Conservation (phyloP, 1,284 basidiomycete genomes). For the Xanthoconium separans region DNA sequence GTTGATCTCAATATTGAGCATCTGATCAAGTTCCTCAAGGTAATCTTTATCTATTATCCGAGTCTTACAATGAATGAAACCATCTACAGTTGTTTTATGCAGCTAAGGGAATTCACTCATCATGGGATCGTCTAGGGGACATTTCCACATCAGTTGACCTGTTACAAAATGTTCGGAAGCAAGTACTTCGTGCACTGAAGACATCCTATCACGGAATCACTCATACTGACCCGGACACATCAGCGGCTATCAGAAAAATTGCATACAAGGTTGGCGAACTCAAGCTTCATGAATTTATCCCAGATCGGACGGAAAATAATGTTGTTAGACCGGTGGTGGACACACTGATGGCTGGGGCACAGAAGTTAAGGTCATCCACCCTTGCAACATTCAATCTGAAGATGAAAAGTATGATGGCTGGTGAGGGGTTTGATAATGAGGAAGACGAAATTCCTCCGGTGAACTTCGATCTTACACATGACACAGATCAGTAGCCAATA, state of each 20-base stretch:
- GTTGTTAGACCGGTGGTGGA: neutral
- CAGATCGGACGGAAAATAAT: neutral
- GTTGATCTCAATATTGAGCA: slow-evolving; percentile 30
- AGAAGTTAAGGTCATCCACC: too few species aligned
- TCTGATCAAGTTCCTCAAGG: slow-evolving; percentile 9
- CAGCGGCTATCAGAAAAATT: neutral
- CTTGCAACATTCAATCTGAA: too few species aligned
- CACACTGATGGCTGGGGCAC: neutral
- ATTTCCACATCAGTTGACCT: neutral
- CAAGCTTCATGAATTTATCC: neutral
- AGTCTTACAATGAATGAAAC: too few species aligned
- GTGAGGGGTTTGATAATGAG: too few species aligned
- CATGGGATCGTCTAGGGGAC: neutral
- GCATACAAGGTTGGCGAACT: neutral
- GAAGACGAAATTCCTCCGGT: too few species aligned
- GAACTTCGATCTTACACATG: too few species aligned
- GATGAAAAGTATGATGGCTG: too few species aligned
- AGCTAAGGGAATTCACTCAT: neutral
- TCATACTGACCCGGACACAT: neutral
- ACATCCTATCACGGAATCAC: neutral
- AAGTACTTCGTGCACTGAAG: neutral
- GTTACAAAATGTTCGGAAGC: neutral
- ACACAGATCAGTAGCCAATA: too few species aligned
- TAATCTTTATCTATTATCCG: too few species aligned
- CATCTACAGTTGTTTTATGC: neutral